Percentiles rank a stretch among this genome's conserved stretches.
Evolutionary conservation across 371 early-diverging fungal genomes (phyloP).

Genomic region (Nematocida ironsii): DNA sequence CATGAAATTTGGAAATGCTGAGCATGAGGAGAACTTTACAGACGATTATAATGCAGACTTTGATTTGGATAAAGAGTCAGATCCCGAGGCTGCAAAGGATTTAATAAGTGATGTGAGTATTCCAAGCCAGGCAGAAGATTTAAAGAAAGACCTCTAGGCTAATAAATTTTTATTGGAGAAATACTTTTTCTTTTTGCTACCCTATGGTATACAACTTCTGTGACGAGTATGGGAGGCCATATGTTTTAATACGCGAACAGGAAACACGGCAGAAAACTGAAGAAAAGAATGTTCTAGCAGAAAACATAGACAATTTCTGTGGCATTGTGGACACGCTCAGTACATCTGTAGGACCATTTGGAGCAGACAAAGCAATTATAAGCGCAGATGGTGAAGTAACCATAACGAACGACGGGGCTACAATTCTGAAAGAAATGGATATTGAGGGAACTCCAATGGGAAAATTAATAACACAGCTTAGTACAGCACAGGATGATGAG

Average conservation of each 20-base stretch:
- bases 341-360: conserved; percentile 97
- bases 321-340: conserved; percentile 38
- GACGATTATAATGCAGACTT: neutral
- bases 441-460: conserved; percentile 93
- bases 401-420: conserved; percentile 99
- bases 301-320: conserved; percentile 51
- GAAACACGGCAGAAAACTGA: conserved; percentile 47
- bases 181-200: conserved; percentile 27
- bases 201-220: conserved; percentile 56
- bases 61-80: neutral
- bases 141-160: conserved; percentile 13
- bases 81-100: neutral
- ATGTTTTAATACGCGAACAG: conserved; percentile 53
- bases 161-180: conserved; percentile 30
- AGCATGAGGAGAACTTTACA: neutral
- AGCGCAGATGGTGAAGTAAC: conserved; percentile 97
- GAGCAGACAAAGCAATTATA: conserved; percentile 94
- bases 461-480: conserved; percentile 89
- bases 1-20: conserved; percentile 5
- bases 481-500: conserved; percentile 97
- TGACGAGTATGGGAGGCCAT: conserved; percentile 58
- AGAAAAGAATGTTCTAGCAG: conserved; percentile 47
- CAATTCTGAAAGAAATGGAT: conserved; percentile 94
- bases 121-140: neutral
- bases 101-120: conserved; percentile 1